Evolutionary conservation across 2,329 filamentous ascomycete species (phyloP).

Genomic region (Ampelomyces quisqualis): DNA sequence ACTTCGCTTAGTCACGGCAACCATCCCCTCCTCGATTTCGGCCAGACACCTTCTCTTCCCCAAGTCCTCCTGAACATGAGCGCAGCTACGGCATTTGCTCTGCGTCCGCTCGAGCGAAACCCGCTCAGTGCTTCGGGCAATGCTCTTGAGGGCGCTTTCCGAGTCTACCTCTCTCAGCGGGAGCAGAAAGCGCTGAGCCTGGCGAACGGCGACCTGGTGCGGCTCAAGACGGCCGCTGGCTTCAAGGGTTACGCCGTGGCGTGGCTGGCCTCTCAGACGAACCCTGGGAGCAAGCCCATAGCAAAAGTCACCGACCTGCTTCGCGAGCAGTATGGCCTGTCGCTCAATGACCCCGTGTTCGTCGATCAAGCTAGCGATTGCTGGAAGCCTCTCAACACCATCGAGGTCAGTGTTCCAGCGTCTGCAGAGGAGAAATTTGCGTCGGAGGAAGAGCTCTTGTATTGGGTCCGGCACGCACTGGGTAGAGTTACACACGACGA

Average conservation of each 20-base stretch:
- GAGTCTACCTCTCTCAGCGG: conserved; percentile 58
- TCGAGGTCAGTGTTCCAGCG: conserved; percentile 27
- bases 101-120: conserved; percentile 55
- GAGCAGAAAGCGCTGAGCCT: conserved; percentile 58
- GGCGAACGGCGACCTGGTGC: conserved; percentile 60
- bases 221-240: conserved; percentile 49
- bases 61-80: conserved; percentile 17
- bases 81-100: conserved; percentile 47
- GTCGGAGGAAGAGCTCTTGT: conserved; percentile 31
- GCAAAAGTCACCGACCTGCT: conserved; percentile 70
- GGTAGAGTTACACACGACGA: conserved; percentile 21
- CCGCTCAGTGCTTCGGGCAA: conserved; percentile 48
- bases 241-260: conserved; percentile 60
- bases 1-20: conserved; percentile 23
- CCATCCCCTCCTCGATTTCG: not conserved
- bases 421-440: conserved; percentile 25
- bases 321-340: conserved; percentile 70
- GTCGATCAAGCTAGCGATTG: conserved; percentile 54
- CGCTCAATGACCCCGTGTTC: conserved; percentile 57
- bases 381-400: conserved; percentile 33
- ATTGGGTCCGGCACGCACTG: conserved; percentile 35
- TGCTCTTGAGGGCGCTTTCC: conserved; percentile 59
- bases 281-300: conserved; percentile 41
- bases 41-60: conserved; percentile 1
- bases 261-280: conserved; percentile 57